These are phyloP conservation scores for Bruguiera sexangula DNA, from an alignment of 345 rosid species.

Conservation along the genomic window DNA sequence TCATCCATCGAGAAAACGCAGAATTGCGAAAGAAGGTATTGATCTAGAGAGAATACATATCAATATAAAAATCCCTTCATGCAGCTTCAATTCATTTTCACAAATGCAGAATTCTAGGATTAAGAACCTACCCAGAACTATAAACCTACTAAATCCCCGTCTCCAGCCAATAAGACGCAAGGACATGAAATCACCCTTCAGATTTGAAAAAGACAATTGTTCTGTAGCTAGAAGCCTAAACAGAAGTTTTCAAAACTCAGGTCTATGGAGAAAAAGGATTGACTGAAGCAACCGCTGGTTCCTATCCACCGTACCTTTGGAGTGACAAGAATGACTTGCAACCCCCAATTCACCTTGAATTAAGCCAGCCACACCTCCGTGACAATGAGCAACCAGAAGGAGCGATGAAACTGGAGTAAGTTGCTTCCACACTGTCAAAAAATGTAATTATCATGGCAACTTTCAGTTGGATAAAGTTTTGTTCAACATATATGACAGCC, in stretches of 20 bases:
- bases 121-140: background rate
- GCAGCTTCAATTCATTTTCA: background rate
- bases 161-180: background rate
- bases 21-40: conserved; percentile 57
- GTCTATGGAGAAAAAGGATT: conserved; percentile 26
- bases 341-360: conserved; percentile 38
- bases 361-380: conserved; percentile 48
- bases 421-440: background rate
- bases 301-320: conserved; percentile 21
- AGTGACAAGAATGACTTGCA: conserved; percentile 32
- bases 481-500: conserved; percentile 27
- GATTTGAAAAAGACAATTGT: background rate
- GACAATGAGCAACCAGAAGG: conserved; percentile 27
- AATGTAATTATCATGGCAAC: background rate
- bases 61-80: background rate
- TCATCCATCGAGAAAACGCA: conserved; percentile 47
- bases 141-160: background rate
- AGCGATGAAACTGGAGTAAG: conserved; percentile 42
- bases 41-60: conserved; percentile 1
- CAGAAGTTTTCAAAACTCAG: conserved; percentile 21
- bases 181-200: background rate
- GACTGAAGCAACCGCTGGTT: conserved; percentile 21
- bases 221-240: conserved; percentile 7
- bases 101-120: too few species aligned
- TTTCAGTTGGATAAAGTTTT: background rate